Evolutionary conservation across 2,329 filamentous ascomycete genomes (phyloP), one percentile per base, ranked within the genome.

Genomic region (Fusarium sp.): DNA sequence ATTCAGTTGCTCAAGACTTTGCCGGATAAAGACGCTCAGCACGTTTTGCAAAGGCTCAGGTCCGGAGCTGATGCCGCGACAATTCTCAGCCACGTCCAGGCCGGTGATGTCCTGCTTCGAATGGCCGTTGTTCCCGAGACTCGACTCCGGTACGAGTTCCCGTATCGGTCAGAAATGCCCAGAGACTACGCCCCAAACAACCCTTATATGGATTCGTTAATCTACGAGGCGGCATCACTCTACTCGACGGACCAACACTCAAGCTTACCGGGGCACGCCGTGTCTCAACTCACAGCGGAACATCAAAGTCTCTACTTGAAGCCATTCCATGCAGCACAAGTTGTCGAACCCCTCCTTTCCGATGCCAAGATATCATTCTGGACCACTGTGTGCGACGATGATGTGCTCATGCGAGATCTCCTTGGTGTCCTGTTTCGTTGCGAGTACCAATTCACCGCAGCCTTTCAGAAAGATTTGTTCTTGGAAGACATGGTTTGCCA

Each of bases 381-480:
- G 82, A 83, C 82, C 0, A 56, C 59, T 0, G 77, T 83, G 4
- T 78, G 76, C 40, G 56, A 66, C 7, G 77, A 83, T 30, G 76
- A 84, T 40, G 56, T 16, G 1, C 71, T 84, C 8, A 78, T 83
- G 74, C 73, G 77, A 30, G 76, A 77, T 10, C 62, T 81, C 0
- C 60, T 81, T 1, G 41, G 27, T 1, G 60, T 69, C 1, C 75
- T 76, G 11, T 70, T 81, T 7, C 76, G 75, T 2, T 78, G 77
- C 61, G 80, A 83, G 37, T 81, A 82, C 36, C 76, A 78, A 3
- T 81, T 76, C 66, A 76, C 77, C 1, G 70, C 78, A 0, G 71
- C 72, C 0, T 81, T 83, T 28, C 80, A 84, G 3, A 83, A 82
- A 62, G 80, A 82, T 28, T 72, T 71, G 1, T 82, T 84, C 31